Evolutionary conservation across 108 stramenopile genomes (phyloP), one percentile per base, ranked within the genome.

Genomic region (Bacterosira constricta): DNA sequence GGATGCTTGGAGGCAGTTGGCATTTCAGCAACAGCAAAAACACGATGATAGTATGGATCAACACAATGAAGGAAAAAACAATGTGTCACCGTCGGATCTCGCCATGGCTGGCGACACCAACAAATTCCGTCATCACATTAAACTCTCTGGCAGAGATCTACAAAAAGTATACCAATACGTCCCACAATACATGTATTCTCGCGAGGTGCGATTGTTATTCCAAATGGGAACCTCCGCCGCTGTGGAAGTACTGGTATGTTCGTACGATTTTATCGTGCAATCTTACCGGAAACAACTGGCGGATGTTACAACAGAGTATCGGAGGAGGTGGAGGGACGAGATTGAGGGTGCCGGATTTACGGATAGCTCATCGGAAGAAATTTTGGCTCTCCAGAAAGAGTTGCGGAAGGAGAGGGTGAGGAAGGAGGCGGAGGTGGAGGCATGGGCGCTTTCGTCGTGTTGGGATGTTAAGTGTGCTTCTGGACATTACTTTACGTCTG

Each of bases 401-500:
- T 31, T 74, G 59, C 51, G 66, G 63, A 39, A 66, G 79, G 37
- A 65, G 34, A 58, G 42, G 69, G 9, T 23, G 32, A 65, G 58
- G 75, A 66, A 42, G 35, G 57, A 59, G 49, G 69, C 70, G 20
- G 77, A 84, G 25, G 85, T 84, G 23, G 85, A 88, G 36, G 59
- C 70, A 27, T 90, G 90, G 90, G 90, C 88, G 23, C 55, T 89
- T 20, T 69, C 74, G 30, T 89, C 83, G 54, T 80, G 88, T 44
- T 93, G 92, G 92, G 90, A 90, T 85, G 77, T 93, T 44, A 89
- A 88, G 37, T 55, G 67, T 29, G 74, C 82, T 1, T 46, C 77
- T 17, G 76, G 77, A 20, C 62, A 75, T 61, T 80, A 75, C 51
- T 80, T 80, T 59, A 31, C 67, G 12, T 73, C 74, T 29, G 7